phyloP scores from a whole-genome alignment of 352 stramenopile species.

The Globisporangium megalacanthum region DNA sequence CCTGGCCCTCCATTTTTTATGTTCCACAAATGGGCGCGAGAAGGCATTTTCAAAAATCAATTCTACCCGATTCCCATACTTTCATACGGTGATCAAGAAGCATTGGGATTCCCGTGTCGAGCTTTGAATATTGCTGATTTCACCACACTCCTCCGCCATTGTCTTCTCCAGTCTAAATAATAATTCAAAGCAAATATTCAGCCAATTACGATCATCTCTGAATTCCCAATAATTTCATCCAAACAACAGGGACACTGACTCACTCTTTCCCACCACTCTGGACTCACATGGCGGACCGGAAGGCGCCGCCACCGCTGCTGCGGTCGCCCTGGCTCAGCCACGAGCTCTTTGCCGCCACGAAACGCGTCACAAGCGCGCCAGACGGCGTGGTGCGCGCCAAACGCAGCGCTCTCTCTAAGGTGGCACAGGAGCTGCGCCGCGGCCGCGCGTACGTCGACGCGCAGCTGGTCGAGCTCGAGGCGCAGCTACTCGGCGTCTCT shows the following conservation, averaged over 20 bases:
- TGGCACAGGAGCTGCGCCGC: constrained; percentile 65
- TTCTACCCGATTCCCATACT: not conserved
- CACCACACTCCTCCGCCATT: no score
- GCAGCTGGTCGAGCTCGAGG: constrained; percentile 58
- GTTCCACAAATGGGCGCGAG: not conserved
- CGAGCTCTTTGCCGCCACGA: constrained; percentile 54
- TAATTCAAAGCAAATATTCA: no score
- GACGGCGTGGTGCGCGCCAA: constrained; percentile 40
- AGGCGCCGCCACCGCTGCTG: constrained; percentile 20
- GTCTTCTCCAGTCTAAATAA: no score
- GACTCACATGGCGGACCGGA: constrained; percentile 7
- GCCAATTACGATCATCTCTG: not conserved
- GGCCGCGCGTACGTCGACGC: constrained; percentile 46
- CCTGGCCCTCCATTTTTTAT: constrained; percentile 13
- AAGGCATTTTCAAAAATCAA: not conserved
- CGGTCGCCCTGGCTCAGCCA: constrained; percentile 59
- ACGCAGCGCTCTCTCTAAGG: constrained; percentile 44
- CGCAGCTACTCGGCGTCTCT: constrained; percentile 47
- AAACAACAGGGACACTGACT: not conserved
- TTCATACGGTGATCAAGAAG: not conserved
- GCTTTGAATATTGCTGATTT: no score
- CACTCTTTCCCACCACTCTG: not conserved
- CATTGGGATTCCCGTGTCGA: no score
- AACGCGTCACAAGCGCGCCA: constrained; percentile 40
- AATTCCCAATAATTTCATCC: not conserved